phyloP scores from a whole-genome alignment of 1,284 basidiomycete species.

The Phylloboletellus chloephorus region DNA sequence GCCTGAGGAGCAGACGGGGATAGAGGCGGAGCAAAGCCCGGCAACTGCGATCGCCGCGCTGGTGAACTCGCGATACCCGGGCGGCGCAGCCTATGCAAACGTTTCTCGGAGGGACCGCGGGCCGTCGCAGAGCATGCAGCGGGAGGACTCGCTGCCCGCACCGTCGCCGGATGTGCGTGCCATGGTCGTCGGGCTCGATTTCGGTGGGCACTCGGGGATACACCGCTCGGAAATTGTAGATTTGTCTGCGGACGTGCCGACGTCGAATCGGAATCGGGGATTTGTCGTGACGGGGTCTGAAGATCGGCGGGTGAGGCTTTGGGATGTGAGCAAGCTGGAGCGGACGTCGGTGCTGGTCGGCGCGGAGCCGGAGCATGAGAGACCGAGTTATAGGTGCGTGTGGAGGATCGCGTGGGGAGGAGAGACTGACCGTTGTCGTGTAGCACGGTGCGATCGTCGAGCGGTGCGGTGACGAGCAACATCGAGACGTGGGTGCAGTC shows the following conservation, averaged over 20 bases:
- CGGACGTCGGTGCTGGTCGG: conserved; percentile 71
- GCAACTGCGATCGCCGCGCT: conserved; percentile 62
- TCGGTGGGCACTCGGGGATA: conserved; percentile 57
- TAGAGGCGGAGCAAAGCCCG: conserved; percentile 55
- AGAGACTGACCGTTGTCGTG: not conserved
- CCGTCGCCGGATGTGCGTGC: conserved; percentile 60
- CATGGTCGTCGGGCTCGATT: conserved; percentile 64
- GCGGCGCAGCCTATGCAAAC: conserved; percentile 26
- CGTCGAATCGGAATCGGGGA: conserved; percentile 46
- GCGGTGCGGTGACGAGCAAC: conserved; percentile 44
- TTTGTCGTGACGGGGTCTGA: conserved; percentile 80
- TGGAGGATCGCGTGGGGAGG: not conserved
- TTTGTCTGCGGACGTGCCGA: conserved; percentile 36
- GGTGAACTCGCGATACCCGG: conserved; percentile 43
- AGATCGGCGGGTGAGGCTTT: conserved; percentile 75
- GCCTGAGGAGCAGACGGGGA: conserved; percentile 44
- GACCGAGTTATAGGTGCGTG: conserved; percentile 62
- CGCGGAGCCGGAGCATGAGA: conserved; percentile 61
- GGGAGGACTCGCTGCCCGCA: conserved; percentile 35
- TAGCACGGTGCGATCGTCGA: conserved; percentile 33
- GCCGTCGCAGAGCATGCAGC: conserved; percentile 25
- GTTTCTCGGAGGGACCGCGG: conserved; percentile 23
- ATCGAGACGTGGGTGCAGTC: conserved; percentile 62
- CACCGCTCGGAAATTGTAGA: conserved; percentile 55
- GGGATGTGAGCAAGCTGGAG: conserved; percentile 74